A percentile compares a stretch with the other conserved stretches of the same genome.
These are phyloP conservation scores for Candida andamanensis DNA, from an alignment of 805 yeast genomes.

Conservation along the genomic window DNA sequence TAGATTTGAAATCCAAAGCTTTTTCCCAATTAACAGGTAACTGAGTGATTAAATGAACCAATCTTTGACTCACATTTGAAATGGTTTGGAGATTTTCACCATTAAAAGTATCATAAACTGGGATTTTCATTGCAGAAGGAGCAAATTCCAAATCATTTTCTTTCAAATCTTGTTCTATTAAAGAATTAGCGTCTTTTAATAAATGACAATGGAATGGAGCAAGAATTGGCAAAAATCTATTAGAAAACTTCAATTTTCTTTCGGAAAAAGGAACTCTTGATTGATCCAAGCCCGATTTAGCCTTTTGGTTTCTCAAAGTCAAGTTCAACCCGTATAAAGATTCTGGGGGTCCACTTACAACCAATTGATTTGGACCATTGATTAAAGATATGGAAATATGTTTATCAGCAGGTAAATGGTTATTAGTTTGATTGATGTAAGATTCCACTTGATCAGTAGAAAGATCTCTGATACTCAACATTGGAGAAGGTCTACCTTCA, in stretches of 20 bases:
- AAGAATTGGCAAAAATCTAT: constrained; percentile 89
- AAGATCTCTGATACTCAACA: constrained; percentile 91
- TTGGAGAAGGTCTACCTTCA: constrained; percentile 96
- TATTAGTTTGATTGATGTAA: constrained; percentile 81
- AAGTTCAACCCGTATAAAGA: constrained; percentile 93
- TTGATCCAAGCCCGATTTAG: constrained; percentile 91
- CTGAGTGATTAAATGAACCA: constrained; percentile 77
- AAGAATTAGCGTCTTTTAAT: constrained; percentile 63
- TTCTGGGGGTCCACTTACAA: constrained; percentile 97
- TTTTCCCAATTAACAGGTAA: constrained; percentile 93
- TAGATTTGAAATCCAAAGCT: constrained; percentile 75
- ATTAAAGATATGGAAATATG: constrained; percentile 86
- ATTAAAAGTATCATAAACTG: constrained; percentile 85
- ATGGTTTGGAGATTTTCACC: constrained; percentile 70
- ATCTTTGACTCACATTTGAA: constrained; percentile 60
- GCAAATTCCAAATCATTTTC: constrained; percentile 54
- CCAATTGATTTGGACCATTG: constrained; percentile 94
- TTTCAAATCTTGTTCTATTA: constrained; percentile 60
- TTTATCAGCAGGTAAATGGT: constrained; percentile 87
- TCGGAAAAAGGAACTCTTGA: constrained; percentile 90
- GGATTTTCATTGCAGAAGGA: constrained; percentile 58
- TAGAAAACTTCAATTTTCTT: constrained; percentile 89
- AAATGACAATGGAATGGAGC: constrained; percentile 96
- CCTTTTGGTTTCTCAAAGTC: constrained; percentile 88
- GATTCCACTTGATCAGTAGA: constrained; percentile 72